Evolutionary conservation across 805 yeast genomes (phyloP).

Genomic region (Candida sphagnicola): DNA sequence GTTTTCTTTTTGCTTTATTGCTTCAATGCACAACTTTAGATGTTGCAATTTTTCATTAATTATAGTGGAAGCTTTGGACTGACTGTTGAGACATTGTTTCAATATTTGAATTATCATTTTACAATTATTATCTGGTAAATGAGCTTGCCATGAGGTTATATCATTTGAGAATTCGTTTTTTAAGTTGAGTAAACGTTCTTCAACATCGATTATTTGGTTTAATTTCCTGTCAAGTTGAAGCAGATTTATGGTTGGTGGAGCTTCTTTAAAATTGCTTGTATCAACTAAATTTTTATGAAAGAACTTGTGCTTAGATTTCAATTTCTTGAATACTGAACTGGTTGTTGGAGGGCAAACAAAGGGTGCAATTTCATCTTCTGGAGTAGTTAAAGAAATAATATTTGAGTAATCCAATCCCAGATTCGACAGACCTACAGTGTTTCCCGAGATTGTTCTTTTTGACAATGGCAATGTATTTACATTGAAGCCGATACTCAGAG

Average conservation of each 20-base stretch:
- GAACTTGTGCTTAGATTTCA: conserved; percentile 13
- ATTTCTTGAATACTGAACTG: conserved; percentile 16
- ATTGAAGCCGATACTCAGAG: conserved; percentile 2
- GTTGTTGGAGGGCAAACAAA: conserved; percentile 7
- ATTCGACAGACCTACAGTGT: background rate
- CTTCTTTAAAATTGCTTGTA: background rate
- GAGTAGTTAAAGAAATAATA: background rate
- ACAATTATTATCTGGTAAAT: conserved; percentile 36
- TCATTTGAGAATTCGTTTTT: conserved; percentile 38
- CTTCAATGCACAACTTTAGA: conserved; percentile 39
- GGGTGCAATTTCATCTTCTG: conserved; percentile 4
- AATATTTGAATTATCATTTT: conserved; percentile 38
- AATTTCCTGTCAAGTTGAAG: conserved; percentile 2
- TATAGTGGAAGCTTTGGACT: conserved; percentile 31
- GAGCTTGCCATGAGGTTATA: conserved; percentile 38
- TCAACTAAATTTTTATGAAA: conserved; percentile 3
- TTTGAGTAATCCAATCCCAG: conserved; percentile 1
- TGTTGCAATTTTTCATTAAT: conserved; percentile 40
- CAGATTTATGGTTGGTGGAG: conserved; percentile 3
- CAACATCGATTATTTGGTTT: conserved; percentile 27
- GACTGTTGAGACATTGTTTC: conserved; percentile 32
- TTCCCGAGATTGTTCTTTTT: background rate
- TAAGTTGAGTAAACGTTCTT: conserved; percentile 32
- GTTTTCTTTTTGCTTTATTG: conserved; percentile 48
- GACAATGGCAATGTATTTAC: background rate